A percentile compares a stretch with the other conserved stretches of the same genome.
phyloP scores from a whole-genome alignment of 257 asterid genomes.

The Ocimum tenuiflorum region DNA sequence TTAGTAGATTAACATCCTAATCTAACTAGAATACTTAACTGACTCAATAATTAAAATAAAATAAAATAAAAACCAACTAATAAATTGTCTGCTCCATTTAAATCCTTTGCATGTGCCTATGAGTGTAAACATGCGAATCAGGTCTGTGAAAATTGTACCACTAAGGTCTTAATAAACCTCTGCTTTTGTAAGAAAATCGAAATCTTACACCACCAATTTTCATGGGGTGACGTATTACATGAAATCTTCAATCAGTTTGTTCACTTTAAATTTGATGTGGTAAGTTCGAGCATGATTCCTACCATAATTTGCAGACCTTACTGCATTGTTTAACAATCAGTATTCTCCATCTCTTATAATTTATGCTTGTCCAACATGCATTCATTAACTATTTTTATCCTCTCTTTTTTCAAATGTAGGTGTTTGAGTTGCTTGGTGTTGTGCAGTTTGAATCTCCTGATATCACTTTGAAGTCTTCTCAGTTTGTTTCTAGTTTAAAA shows the following conservation, averaged over 20 bases:
- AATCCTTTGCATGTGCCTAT: too few species aligned
- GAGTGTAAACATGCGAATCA: too few species aligned
- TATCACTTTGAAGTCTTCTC: conserved; percentile 51
- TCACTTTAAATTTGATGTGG: background rate
- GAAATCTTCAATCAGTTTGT: background rate
- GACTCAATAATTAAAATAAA: too few species aligned
- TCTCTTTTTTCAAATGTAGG: conserved; percentile 34
- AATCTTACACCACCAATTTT: background rate
- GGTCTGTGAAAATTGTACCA: too few species aligned
- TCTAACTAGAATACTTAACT: too few species aligned
- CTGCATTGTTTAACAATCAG: background rate
- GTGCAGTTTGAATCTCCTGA: conserved; percentile 82
- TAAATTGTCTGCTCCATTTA: too few species aligned
- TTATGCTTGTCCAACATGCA: background rate
- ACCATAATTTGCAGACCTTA: background rate
- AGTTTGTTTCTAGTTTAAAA: conserved; percentile 55
- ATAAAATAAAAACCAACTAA: too few species aligned
- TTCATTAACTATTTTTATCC: background rate
- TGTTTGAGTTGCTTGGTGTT: conserved; percentile 74
- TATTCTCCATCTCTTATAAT: background rate
- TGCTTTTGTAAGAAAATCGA: background rate
- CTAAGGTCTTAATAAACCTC: background rate
- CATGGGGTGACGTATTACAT: background rate
- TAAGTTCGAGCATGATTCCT: background rate
- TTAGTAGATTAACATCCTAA: too few species aligned